These are phyloP conservation scores for Lentinula sp. DNA, from an alignment of 768 basidiomycete genomes.

Conservation along the genomic window DNA sequence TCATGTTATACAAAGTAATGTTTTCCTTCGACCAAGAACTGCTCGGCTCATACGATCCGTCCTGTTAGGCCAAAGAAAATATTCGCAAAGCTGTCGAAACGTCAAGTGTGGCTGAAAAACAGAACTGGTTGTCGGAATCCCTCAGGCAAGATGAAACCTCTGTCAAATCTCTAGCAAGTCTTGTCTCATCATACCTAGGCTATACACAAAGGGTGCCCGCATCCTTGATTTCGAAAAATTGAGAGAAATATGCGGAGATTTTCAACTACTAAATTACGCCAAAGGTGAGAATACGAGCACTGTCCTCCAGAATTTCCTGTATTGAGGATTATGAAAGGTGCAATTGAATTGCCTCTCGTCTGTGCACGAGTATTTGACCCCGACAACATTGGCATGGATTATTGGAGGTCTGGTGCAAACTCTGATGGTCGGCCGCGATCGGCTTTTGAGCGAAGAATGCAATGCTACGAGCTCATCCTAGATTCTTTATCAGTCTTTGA, in stretches of 20 bases:
- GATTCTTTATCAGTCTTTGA: constrained; percentile 81
- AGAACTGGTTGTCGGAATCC: constrained; percentile 80
- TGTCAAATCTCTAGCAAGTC: not conserved
- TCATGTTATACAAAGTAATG: constrained; percentile 89
- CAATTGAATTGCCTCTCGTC: constrained; percentile 76
- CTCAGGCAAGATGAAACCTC: constrained; percentile 51
- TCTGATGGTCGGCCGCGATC: constrained; percentile 52
- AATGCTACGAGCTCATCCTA: constrained; percentile 80
- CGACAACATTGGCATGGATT: constrained; percentile 68
- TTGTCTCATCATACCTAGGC: constrained; percentile 31
- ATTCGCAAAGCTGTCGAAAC: constrained; percentile 86
- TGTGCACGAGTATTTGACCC: constrained; percentile 79
- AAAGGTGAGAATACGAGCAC: constrained; percentile 49
- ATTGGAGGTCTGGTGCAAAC: constrained; percentile 61
- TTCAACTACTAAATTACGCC: constrained; percentile 77
- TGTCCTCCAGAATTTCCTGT: not conserved
- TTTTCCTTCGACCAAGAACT: not conserved
- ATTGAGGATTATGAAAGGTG: constrained; percentile 39
- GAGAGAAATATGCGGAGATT: constrained; percentile 84
- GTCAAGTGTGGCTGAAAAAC: constrained; percentile 63
- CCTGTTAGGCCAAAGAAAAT: constrained; percentile 80
- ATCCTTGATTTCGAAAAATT: constrained; percentile 82
- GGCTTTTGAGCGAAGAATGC: constrained; percentile 54
- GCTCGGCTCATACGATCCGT: not conserved
- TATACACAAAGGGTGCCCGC: constrained; percentile 85